phyloP scores from a whole-genome alignment of 352 stramenopile genomes.

The Phytophthora sp. region DNA sequence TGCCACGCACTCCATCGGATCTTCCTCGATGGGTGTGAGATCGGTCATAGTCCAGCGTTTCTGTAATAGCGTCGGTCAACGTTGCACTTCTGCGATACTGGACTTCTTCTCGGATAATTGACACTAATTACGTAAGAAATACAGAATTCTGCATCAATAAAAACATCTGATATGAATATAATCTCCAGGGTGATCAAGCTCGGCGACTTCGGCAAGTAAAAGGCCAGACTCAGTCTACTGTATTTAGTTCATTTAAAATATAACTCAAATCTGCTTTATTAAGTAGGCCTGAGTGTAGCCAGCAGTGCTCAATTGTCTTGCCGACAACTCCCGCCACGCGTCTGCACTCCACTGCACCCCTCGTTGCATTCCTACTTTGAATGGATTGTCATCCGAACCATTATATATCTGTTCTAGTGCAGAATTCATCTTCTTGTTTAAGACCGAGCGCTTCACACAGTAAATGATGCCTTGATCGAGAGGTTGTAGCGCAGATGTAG shows the following conservation, averaged over 20 bases:
- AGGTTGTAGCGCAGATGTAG: constrained; percentile 3
- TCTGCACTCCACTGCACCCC: constrained; percentile 1
- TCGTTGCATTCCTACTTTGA: constrained; percentile 5
- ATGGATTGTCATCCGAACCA: constrained; percentile 2
- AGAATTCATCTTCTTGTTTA: constrained; percentile 8
- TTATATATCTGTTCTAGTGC: constrained; percentile 3
- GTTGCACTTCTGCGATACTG: constrained; percentile 6
- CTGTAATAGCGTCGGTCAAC: not conserved
- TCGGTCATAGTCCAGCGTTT: constrained; percentile 7
- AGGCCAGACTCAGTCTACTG: not conserved
- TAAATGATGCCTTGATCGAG: constrained; percentile 16
- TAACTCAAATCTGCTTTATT: constrained; percentile 1
- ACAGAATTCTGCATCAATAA: not conserved
- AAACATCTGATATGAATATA: too few species aligned
- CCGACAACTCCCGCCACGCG: not conserved
- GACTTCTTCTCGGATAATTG: not conserved
- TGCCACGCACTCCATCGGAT: not conserved
- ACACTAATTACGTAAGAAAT: not conserved
- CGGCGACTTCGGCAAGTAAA: too few species aligned
- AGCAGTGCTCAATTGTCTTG: constrained; percentile 15
- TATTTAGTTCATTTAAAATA: constrained; percentile 15
- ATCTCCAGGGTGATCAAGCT: too few species aligned
- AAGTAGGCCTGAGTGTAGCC: constrained; percentile 7
- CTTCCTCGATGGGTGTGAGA: constrained; percentile 2
- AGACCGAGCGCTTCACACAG: constrained; percentile 1